Evolutionary conservation across 495 filamentous ascomycete species (phyloP).

Genomic region (Neurospora sp.): DNA sequence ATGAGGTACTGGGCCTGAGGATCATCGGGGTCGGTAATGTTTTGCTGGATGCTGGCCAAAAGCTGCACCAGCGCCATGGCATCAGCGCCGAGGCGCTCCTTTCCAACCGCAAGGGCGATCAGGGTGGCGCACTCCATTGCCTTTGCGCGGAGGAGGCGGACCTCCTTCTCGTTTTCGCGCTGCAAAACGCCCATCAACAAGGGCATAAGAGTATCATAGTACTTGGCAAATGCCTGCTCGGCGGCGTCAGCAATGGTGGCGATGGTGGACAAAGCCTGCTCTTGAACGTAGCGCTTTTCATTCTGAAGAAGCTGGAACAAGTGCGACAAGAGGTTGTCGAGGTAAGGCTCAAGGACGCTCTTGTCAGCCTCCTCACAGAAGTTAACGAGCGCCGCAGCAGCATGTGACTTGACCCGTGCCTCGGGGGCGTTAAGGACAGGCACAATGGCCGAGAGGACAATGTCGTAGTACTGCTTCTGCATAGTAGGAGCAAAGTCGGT

Average conservation of each 20-base stretch:
- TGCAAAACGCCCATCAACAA: slow-evolving; percentile 80
- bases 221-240: slow-evolving; percentile 88
- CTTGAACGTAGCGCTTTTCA: slow-evolving; percentile 91
- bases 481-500: slow-evolving; percentile 98
- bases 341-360: slow-evolving; percentile 81
- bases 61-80: slow-evolving; percentile 77
- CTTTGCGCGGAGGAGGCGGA: slow-evolving; percentile 83
- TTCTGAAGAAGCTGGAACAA: slow-evolving; percentile 78
- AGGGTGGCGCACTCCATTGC: slow-evolving; percentile 99
- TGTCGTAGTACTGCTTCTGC: slow-evolving; percentile 88
- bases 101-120: slow-evolving; percentile 91
- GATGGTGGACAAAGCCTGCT: slow-evolving; percentile 96
- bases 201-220: slow-evolving; percentile 93
- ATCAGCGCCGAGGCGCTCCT: slow-evolving; percentile 80
- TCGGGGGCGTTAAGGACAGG: slow-evolving; percentile 84
- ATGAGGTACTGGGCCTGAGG: slow-evolving; percentile 95
- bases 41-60: slow-evolving; percentile 75
- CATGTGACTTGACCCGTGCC: slow-evolving; percentile 92
- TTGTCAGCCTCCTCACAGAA: slow-evolving; percentile 99
- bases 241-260: slow-evolving; percentile 98
- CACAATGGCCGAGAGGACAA: slow-evolving; percentile 81
- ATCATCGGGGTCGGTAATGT: slow-evolving; percentile 85
- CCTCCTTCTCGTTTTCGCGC: slow-evolving; percentile 85
- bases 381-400: slow-evolving; percentile 93
- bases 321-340: slow-evolving; percentile 74